These are phyloP conservation scores for Malus hybrid DNA, from an alignment of 331 rosid genomes.

Conservation along the genomic window DNA sequence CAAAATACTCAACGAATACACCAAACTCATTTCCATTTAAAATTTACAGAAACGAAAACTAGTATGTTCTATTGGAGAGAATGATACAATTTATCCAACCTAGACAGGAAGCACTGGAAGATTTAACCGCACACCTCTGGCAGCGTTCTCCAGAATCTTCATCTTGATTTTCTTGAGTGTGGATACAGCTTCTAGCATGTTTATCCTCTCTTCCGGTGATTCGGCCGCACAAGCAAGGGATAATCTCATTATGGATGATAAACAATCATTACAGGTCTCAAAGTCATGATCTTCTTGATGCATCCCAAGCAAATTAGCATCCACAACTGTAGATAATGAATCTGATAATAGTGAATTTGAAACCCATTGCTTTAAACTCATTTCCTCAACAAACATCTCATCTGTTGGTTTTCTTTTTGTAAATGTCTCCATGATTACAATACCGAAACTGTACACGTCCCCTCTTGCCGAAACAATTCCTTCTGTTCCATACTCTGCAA, in stretches of 20 bases:
- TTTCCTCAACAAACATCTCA: constrained; percentile 25
- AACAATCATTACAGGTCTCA: neutral
- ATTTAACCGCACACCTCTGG: neutral
- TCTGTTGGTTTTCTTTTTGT: constrained; percentile 43
- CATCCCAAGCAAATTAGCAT: constrained; percentile 8
- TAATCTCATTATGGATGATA: constrained; percentile 12
- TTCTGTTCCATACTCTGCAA: constrained; percentile 28
- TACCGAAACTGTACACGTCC: constrained; percentile 46
- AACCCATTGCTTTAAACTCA: constrained; percentile 32
- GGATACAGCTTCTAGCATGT: neutral
- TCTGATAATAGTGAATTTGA: constrained; percentile 2
- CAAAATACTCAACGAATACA: too few species aligned
- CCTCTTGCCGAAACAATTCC: constrained; percentile 36
- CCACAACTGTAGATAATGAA: constrained; percentile 8
- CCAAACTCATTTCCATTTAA: too few species aligned
- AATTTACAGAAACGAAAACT: too few species aligned
- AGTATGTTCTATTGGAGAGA: too few species aligned
- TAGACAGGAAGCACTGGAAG: neutral
- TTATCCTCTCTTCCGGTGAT: constrained; percentile 11
- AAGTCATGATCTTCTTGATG: neutral
- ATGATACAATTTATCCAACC: too few species aligned
- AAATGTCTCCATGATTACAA: constrained; percentile 36
- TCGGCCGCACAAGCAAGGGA: constrained; percentile 20
- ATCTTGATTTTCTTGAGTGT: neutral
- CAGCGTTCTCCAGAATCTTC: neutral